These are phyloP conservation scores for Blastocystis sp. DNA, from an alignment of 352 stramenopile species.

Conservation along the genomic window DNA sequence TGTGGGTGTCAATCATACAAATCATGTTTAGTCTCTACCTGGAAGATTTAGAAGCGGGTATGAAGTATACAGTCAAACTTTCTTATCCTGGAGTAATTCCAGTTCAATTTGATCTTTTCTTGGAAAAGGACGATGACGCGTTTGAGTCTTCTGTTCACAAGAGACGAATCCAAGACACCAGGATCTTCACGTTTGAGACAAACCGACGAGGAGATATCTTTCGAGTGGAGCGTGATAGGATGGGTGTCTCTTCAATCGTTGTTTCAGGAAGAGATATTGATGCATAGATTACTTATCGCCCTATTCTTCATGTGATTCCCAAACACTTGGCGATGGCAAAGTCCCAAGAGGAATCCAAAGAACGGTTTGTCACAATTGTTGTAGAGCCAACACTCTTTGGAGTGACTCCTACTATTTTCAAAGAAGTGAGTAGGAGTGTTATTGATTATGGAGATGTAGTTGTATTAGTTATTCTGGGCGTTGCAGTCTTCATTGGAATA, in stretches of 20 bases:
- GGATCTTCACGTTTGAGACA: neutral
- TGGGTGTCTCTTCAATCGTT: too few relatives aligned
- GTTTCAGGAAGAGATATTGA: too few relatives aligned
- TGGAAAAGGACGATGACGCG: neutral
- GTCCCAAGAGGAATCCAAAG: neutral
- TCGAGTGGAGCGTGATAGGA: neutral
- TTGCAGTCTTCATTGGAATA: neutral
- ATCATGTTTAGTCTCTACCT: neutral
- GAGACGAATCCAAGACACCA: conserved; percentile 4
- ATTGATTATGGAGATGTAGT: neutral
- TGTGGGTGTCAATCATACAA: neutral
- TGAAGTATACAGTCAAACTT: neutral
- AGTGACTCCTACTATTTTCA: neutral
- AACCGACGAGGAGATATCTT: neutral
- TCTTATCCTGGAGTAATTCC: conserved; percentile 37
- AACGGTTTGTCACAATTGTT: neutral
- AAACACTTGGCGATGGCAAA: neutral
- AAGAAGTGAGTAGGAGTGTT: neutral
- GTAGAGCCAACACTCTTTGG: neutral
- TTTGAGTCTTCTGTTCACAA: neutral
- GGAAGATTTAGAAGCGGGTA: neutral
- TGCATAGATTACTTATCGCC: neutral
- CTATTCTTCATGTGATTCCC: conserved; percentile 27
- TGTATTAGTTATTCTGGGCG: neutral
- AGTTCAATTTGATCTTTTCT: conserved; percentile 18